These are phyloP conservation scores for Sugiyamaella boreocaroliniensis DNA, from an alignment of 805 yeast genomes.

Conservation along the genomic window DNA sequence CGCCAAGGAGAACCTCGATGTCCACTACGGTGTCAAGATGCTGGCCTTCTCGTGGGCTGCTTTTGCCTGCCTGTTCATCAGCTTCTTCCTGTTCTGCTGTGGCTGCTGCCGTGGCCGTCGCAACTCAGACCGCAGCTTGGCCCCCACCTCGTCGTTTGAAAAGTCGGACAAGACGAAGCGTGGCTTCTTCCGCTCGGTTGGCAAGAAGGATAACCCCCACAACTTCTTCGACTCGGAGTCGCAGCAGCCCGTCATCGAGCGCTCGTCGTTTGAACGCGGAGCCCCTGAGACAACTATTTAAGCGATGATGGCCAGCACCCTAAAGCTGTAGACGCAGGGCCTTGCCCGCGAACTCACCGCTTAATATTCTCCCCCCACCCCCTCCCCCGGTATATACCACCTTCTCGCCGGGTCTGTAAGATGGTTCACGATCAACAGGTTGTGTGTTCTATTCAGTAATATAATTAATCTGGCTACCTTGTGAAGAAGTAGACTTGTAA, in stretches of 20 bases:
- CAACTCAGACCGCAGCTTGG: conserved; percentile 1
- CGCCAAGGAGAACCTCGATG: conserved; percentile 35
- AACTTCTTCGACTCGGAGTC: conserved; percentile 5
- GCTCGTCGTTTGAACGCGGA: conserved; percentile 7
- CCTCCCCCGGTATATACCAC: background rate
- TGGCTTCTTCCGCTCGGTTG: conserved; percentile 7
- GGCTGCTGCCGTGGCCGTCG: conserved; percentile 13
- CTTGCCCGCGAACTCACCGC: background rate
- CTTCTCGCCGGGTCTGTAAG: background rate
- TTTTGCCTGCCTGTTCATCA: conserved; percentile 30
- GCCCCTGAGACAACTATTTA: background rate
- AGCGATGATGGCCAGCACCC: background rate
- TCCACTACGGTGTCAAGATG: conserved; percentile 29
- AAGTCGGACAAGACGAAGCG: conserved; percentile 1
- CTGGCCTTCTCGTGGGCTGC: conserved; percentile 63
- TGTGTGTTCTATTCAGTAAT: background rate
- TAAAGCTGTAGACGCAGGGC: background rate
- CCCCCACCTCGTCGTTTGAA: conserved; percentile 3
- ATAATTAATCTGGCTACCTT: background rate
- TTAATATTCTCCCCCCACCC: background rate
- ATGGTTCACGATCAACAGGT: background rate
- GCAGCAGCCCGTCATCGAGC: conserved; percentile 5
- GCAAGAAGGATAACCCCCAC: conserved; percentile 2
- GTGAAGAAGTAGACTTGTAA: no score
- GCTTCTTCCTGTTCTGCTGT: conserved; percentile 27